These are phyloP conservation scores for Blastocladiella emersonii DNA, from an alignment of 371 early-diverging fungal genomes.

Conservation along the genomic window DNA sequence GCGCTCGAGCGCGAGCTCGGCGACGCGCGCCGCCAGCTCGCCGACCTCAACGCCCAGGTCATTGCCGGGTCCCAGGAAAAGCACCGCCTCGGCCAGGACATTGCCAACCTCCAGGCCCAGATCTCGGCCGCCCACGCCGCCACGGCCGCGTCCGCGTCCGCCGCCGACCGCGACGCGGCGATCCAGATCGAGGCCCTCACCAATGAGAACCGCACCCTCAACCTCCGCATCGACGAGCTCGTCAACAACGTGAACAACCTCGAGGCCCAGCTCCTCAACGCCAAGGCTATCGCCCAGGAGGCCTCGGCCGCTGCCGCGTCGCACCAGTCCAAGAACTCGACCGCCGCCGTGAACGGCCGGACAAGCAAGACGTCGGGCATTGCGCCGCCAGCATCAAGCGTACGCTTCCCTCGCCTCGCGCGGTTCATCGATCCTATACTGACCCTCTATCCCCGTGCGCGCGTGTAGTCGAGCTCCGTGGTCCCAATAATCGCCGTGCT, in stretches of 20 bases:
- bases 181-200: no score
- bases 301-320: no score
- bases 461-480: no score
- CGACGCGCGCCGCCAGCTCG: not conserved
- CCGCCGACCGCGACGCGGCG: not conserved
- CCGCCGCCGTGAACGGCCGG: not conserved
- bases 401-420: not conserved
- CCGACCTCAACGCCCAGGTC: not conserved
- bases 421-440: not conserved
- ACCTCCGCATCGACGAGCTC: not conserved
- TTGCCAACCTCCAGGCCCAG: not conserved
- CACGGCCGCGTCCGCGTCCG: no score
- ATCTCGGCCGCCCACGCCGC: not conserved
- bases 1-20: not conserved
- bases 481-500: not conserved
- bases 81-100: not conserved
- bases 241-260: not conserved
- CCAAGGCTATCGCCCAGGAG: no score
- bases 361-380: not conserved
- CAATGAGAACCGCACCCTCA: no score
- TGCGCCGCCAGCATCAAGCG: no score
- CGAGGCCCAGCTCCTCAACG: not conserved
- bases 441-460: no score
- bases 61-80: not conserved
- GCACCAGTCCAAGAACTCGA: not conserved